Conservation (phyloP, 139 green algal genomes). For the Klebsormidium nitens region DNA sequence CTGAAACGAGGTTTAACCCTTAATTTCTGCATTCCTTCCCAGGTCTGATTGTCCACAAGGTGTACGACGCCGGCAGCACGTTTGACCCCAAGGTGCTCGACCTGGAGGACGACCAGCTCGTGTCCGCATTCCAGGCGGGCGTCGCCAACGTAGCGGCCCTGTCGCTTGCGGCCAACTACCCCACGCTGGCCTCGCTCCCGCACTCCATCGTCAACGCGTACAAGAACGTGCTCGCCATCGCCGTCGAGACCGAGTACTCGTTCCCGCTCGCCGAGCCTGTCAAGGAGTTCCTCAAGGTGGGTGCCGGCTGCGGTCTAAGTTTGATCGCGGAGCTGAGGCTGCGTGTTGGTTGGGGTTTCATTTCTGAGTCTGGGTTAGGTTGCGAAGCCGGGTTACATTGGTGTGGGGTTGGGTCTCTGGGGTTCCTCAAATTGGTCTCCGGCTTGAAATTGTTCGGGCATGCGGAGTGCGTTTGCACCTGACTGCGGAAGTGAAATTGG, state of each 20-base stretch:
- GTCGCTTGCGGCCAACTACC: conserved; percentile 75
- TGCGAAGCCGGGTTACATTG: background rate
- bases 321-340: no score
- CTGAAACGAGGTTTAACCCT: background rate
- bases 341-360: background rate
- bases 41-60: conserved; percentile 38
- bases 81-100: conserved; percentile 88
- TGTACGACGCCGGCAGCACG: conserved; percentile 80
- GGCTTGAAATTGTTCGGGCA: no score
- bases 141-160: conserved; percentile 82
- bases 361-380: background rate
- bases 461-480: no score
- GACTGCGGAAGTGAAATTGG: no score
- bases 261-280: conserved; percentile 92
- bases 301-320: background rate
- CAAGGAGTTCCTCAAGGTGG: conserved; percentile 79
- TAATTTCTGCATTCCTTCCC: background rate
- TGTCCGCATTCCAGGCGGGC: conserved; percentile 51
- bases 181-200: conserved; percentile 81
- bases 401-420: no score
- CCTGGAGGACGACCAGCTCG: conserved; percentile 90
- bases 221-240: conserved; percentile 97
- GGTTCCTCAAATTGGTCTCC: no score
- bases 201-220: conserved; percentile 94
- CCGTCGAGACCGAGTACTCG: conserved; percentile 80